Evolutionary conservation across 2,329 filamentous ascomycete species (phyloP).

Genomic region (Nigrospora oryzae): DNA sequence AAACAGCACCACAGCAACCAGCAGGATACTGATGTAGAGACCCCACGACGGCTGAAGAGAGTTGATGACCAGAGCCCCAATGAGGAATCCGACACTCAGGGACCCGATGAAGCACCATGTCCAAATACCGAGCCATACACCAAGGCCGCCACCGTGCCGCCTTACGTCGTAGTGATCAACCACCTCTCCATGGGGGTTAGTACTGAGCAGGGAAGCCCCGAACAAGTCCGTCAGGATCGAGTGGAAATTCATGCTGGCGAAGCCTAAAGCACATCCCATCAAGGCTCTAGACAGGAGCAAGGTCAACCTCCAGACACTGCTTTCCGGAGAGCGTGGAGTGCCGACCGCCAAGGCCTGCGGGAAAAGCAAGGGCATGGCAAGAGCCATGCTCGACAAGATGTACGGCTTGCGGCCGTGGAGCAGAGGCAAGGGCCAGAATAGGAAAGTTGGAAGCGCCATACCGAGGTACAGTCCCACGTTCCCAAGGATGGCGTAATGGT

Average conservation of each 20-base stretch:
- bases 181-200: slow-evolving; percentile 63
- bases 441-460: slow-evolving; percentile 59
- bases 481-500: slow-evolving; percentile 60
- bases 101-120: slow-evolving; percentile 70
- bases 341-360: slow-evolving; percentile 64
- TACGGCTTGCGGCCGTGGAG: slow-evolving; percentile 74
- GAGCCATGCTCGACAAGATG: slow-evolving; percentile 56
- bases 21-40: slow-evolving; percentile 64
- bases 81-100: slow-evolving; percentile 61
- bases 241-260: slow-evolving; percentile 71
- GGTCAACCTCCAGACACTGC: slow-evolving; percentile 46
- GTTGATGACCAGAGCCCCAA: slow-evolving; percentile 64
- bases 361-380: slow-evolving; percentile 66
- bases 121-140: slow-evolving; percentile 73
- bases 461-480: slow-evolving; percentile 68
- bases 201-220: slow-evolving; percentile 65
- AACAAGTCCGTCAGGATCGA: slow-evolving; percentile 67
- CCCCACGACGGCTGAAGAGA: slow-evolving; percentile 60
- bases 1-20: slow-evolving; percentile 56
- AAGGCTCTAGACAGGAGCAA: slow-evolving; percentile 56
- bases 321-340: slow-evolving; percentile 44
- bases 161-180: slow-evolving; percentile 60
- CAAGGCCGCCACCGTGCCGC: slow-evolving; percentile 69
- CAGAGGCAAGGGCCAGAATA: slow-evolving; percentile 67
- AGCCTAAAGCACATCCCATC: slow-evolving; percentile 63